Base-by-base conservation (phyloP, 305 asterid genomes). In the Fraxinus dipetala region DNA sequence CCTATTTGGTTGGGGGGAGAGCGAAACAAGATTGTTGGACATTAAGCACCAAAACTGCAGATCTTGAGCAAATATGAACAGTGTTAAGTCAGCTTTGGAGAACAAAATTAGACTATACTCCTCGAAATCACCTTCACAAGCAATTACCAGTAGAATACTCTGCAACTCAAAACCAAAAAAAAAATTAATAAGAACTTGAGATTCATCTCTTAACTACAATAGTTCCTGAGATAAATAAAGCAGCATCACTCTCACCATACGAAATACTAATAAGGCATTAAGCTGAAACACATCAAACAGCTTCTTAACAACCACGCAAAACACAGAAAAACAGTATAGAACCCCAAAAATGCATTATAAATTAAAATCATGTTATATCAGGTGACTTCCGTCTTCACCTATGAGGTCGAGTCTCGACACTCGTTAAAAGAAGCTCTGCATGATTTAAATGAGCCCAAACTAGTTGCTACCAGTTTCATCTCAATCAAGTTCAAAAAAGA, bases 21-120 rank as follows among this genome's bases (percentile, higher is more conserved):
- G 89, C 73, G 87, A 82, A 72, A 87, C 83, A 82, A 83, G 87
- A 67, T 89, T 75, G 82, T 85, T 87, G 80, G 86, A 87, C 87
- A 87, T 86, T 78, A 78, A 61, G 78, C 61, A 72, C 77, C 78
- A 59, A 74, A 35, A 73, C 75, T 67, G 72, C 36, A 34, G 18
- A 54, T 20, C 5, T 22, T 59, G 40, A 76, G 63, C 48, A n/a
- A 54, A 24, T 65, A 59, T 36, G 8, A 83, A 75, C 38, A 10
- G 78, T 54, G 31, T 30, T 11, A 26, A 65, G 26, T 30, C 20
- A 16, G 38, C 75, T 30, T 69, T 69, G 38, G 75, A 13, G 40
- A 69, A 69, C 34, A 20, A 14, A 69, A 43, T 69, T 28, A 28
- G 40, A 34, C 40, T 1, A 31, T 14, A 35, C 30, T 16, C 75